phyloP scores from a whole-genome alignment of 2,329 filamentous ascomycete genomes.

The Diaporthe sp. region DNA sequence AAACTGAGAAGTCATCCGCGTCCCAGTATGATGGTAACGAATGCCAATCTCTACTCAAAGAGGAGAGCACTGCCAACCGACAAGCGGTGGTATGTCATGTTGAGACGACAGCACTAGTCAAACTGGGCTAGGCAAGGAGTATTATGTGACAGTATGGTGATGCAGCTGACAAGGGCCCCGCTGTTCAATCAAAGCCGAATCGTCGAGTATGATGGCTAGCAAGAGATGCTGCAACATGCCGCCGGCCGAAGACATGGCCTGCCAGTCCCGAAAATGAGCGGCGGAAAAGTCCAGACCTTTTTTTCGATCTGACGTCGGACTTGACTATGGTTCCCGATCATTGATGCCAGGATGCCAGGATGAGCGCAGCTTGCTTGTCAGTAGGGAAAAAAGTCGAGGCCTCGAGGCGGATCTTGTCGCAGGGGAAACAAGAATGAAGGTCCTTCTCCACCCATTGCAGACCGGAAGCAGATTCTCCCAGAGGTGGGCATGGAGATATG shows the following conservation, averaged over 20 bases:
- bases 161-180: conserved; percentile 10
- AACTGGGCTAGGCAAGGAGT: not conserved
- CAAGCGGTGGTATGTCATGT: not conserved
- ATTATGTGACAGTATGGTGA: conserved; percentile 11
- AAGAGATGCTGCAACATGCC: conserved; percentile 2
- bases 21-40: conserved; percentile 21
- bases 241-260: not conserved
- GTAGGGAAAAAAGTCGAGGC: not conserved
- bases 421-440: conserved; percentile 43
- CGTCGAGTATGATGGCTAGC: not conserved
- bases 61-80: not conserved
- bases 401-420: conserved; percentile 33
- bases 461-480: conserved; percentile 44
- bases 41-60: not conserved
- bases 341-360: not conserved
- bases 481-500: conserved; percentile 45
- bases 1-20: not conserved
- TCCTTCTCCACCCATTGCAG: conserved; percentile 44
- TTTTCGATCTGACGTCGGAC: not conserved
- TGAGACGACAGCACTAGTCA: conserved; percentile 19
- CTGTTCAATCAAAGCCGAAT: not conserved
- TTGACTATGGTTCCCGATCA: not conserved
- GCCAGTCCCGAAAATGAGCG: conserved; percentile 7
- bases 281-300: conserved; percentile 18
- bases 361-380: not conserved